Evolutionary conservation across 1,284 basidiomycete genomes (phyloP), one percentile per base, ranked within the genome.

Genomic region (Takashimella koratensis): DNA sequence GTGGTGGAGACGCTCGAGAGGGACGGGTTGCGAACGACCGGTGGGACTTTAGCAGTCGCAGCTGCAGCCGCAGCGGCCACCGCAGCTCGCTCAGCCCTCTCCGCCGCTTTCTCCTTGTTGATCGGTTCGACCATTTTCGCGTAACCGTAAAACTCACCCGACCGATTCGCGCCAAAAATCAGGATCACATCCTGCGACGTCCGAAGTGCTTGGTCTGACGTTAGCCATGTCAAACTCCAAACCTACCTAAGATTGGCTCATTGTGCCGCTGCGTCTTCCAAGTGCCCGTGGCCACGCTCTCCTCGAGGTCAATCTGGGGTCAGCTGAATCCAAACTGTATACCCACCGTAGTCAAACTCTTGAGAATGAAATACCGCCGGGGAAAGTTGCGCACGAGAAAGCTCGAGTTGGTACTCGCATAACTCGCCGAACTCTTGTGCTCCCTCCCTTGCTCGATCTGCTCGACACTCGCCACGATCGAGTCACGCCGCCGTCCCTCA

Each of bases 201-300:
- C 36, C 91, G 83, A 74, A 82, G 97, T 0, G 94, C 93, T 71
- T 92, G 90, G 64, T 97, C 91, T 64, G 48, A 23, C n/a, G 24
- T 5, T 2, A 39, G 24, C 40, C 36, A 47, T 24, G 5, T 21
- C 11, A 10, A n/a, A 21, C 19, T 5, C 3, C n/a, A 1, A 5
- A 64, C 58, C 39, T 40, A 67, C 68, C 63, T 3, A 93, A 78
- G 43, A 90, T 83, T 3, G 82, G 82, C 74, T 97, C 93, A 66
- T 97, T 98, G 76, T 98, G 94, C 54, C 82, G 82, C 74, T 98
- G 95, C 0, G 94, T 98, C 30, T 88, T 86, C 94, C 95, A 98
- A 0, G 87, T 60, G 1, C 89, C 86, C 6, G 82, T 83, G 70
- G 86, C 79, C n/a, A 92, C 84, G 63, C 90, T 92, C 23, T 88